Evolutionary conservation across 352 stramenopile species (phyloP).

Genomic region (Globisporangium okanoganense): DNA sequence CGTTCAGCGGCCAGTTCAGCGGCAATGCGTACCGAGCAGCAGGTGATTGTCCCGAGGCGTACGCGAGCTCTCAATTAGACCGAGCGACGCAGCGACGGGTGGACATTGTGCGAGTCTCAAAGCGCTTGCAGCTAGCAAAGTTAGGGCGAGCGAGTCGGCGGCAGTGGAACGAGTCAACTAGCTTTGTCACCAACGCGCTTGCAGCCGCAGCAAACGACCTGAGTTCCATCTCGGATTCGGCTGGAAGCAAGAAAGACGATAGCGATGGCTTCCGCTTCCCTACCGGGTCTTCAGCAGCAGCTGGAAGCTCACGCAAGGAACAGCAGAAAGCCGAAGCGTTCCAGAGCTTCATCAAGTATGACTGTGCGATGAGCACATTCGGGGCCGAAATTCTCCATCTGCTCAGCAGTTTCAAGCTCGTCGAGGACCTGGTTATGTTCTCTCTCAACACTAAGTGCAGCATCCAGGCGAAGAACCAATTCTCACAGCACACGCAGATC

Average conservation of each 20-base stretch:
- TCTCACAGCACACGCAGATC: slow-evolving; percentile 29
- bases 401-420: slow-evolving; percentile 54
- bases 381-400: slow-evolving; percentile 57
- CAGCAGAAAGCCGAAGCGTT: slow-evolving; percentile 37
- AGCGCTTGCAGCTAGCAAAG: slow-evolving; percentile 44
- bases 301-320: slow-evolving; percentile 27
- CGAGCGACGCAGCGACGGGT: slow-evolving; percentile 53
- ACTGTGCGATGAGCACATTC: slow-evolving; percentile 59
- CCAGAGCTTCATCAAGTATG: slow-evolving; percentile 46
- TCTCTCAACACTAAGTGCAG: slow-evolving; percentile 55
- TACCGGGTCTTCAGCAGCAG: background rate
- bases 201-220: slow-evolving; percentile 5
- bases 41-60: slow-evolving; percentile 66
- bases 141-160: slow-evolving; percentile 39
- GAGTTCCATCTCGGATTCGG: slow-evolving; percentile 22
- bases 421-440: slow-evolving; percentile 52
- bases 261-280: slow-evolving; percentile 29
- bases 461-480: slow-evolving; percentile 19
- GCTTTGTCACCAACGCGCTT: slow-evolving; percentile 12
- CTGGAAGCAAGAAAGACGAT: slow-evolving; percentile 41
- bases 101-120: slow-evolving; percentile 40
- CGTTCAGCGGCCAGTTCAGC: slow-evolving; percentile 58
- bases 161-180: slow-evolving; percentile 32
- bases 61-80: slow-evolving; percentile 53
- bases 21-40: slow-evolving; percentile 61